Evolutionary conservation across 2,329 filamentous ascomycete genomes (phyloP).

Genomic region (Conoideocrella luteorostrata): DNA sequence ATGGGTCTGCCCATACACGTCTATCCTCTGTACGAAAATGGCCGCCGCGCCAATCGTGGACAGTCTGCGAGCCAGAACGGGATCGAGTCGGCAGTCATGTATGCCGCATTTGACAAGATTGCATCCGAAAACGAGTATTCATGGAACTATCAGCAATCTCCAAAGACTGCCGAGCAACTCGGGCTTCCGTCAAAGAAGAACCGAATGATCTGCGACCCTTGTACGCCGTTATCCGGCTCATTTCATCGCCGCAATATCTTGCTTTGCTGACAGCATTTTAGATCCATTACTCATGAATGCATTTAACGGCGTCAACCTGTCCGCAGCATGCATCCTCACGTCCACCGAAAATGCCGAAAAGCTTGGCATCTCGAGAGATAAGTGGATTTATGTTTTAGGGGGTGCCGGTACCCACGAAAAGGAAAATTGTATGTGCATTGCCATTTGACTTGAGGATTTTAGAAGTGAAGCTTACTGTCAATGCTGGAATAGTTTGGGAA

Average conservation of each 20-base stretch:
- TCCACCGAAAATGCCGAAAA: constrained; percentile 46
- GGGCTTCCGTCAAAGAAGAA: constrained; percentile 49
- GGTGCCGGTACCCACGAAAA: constrained; percentile 57
- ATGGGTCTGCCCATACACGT: constrained; percentile 60
- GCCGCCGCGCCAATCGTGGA: constrained; percentile 47
- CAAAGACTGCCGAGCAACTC: constrained; percentile 44
- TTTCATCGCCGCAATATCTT: neutral
- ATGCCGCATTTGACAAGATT: constrained; percentile 53
- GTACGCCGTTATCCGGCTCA: constrained; percentile 33
- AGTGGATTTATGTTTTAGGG: constrained; percentile 59
- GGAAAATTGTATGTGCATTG: constrained; percentile 36
- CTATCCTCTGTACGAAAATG: constrained; percentile 63
- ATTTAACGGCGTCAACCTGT: constrained; percentile 62
- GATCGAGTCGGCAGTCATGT: constrained; percentile 51
- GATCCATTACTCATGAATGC: constrained; percentile 66
- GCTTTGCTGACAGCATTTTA: constrained; percentile 21
- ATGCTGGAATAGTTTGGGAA: constrained; percentile 49
- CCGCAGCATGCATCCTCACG: constrained; percentile 55
- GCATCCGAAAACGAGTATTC: constrained; percentile 46
- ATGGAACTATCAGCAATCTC: constrained; percentile 48
- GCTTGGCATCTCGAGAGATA: constrained; percentile 45
- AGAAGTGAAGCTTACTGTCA: neutral
- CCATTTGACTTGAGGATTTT: neutral
- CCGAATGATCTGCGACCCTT: constrained; percentile 63
- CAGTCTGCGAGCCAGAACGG: constrained; percentile 52